These are phyloP conservation scores for Lepiota subincarnata DNA, from an alignment of 768 basidiomycete species.

Conservation along the genomic window DNA sequence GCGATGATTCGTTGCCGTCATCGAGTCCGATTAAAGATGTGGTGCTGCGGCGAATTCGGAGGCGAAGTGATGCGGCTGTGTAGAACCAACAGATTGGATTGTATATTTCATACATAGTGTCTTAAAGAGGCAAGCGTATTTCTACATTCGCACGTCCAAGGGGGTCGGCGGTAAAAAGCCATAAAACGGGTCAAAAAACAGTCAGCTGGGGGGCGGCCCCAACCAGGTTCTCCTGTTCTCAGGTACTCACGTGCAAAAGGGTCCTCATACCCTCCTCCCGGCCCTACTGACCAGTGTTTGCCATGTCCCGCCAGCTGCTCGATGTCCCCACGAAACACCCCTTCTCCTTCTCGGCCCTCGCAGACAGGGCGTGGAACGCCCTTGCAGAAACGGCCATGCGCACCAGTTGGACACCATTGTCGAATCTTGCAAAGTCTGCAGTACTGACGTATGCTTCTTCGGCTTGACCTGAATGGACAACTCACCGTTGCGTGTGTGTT, in stretches of 20 bases:
- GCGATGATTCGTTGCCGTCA: slow-evolving; percentile 23
- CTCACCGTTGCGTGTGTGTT: slow-evolving; percentile 2
- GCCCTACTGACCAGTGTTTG: neutral
- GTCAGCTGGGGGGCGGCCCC: no score
- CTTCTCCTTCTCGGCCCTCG: slow-evolving; percentile 37
- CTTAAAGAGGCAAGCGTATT: no score
- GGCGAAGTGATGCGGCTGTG: slow-evolving; percentile 13
- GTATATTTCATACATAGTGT: neutral
- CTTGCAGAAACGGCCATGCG: slow-evolving; percentile 37
- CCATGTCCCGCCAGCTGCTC: slow-evolving; percentile 30
- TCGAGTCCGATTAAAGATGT: slow-evolving; percentile 25
- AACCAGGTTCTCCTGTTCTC: no score
- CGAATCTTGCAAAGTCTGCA: slow-evolving; percentile 39
- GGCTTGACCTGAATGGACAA: neutral
- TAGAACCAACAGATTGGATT: neutral
- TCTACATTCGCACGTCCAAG: no score
- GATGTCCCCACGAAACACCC: slow-evolving; percentile 40
- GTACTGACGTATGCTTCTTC: slow-evolving; percentile 38
- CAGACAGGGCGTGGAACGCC: slow-evolving; percentile 39
- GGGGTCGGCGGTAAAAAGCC: no score
- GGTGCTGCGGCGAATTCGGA: slow-evolving; percentile 15
- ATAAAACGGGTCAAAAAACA: no score
- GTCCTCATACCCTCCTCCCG: no score
- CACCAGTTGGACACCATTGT: slow-evolving; percentile 40
- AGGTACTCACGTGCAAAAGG: neutral